Evolutionary conservation across 1,284 basidiomycete genomes (phyloP).

Genomic region (Tilletia walkeri): DNA sequence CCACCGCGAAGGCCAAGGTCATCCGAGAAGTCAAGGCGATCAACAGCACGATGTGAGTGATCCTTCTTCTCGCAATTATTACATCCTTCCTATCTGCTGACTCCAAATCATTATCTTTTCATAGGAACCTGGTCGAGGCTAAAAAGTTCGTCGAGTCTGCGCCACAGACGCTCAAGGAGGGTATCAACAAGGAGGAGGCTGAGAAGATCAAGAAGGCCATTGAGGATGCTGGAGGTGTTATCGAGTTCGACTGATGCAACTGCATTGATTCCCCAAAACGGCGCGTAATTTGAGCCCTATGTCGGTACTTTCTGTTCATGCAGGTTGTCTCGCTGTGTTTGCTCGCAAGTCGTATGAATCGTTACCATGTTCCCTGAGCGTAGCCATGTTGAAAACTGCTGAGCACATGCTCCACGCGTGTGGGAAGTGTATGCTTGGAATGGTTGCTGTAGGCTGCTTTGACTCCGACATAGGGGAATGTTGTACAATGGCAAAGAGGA

Average conservation of each 20-base stretch:
- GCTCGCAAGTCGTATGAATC: too few relatives aligned
- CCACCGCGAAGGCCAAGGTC: constrained; percentile 77
- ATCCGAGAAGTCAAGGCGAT: constrained; percentile 93
- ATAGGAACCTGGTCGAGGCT: constrained; percentile 63
- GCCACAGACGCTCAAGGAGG: constrained; percentile 93
- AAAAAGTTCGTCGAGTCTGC: constrained; percentile 99
- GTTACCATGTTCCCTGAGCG: too few relatives aligned
- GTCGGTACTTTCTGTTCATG: too few relatives aligned
- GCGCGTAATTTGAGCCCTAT: too few relatives aligned
- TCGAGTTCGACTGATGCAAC: constrained; percentile 60
- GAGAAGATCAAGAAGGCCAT: constrained; percentile 92
- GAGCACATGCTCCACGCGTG: too few relatives aligned
- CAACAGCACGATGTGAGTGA: constrained; percentile 45
- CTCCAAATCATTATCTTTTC: background rate
- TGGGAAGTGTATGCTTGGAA: too few relatives aligned
- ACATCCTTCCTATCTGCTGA: constrained; percentile 1
- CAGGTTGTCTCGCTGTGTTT: too few relatives aligned
- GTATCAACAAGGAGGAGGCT: constrained; percentile 92
- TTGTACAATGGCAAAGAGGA: background rate
- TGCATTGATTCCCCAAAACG: too few relatives aligned
- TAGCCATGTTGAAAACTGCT: too few relatives aligned
- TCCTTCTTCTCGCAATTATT: background rate
- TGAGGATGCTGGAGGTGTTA: constrained; percentile 81
- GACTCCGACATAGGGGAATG: too few relatives aligned
- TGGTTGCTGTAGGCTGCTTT: too few relatives aligned